Conservation (phyloP, 257 asterid genomes). For the Jasminum sambac region DNA sequence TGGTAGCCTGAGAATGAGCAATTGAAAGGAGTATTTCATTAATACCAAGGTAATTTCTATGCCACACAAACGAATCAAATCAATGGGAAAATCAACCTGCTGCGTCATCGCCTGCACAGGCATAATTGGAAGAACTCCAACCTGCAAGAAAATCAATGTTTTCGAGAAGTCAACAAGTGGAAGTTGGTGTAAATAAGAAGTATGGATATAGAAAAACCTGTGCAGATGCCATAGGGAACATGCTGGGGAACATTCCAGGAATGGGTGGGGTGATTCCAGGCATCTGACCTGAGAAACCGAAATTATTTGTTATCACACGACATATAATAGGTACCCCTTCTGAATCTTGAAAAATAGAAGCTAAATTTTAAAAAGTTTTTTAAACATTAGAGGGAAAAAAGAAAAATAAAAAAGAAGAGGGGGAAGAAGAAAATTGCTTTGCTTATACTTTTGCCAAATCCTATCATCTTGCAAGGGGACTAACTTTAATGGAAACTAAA, state of each 20-base stretch:
- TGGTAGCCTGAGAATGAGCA: slow-evolving; percentile 70
- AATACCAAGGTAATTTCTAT: background rate
- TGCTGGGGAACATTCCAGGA: slow-evolving; percentile 81
- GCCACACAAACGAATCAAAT: slow-evolving; percentile 13
- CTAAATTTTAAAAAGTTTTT: background rate
- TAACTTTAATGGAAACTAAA: slow-evolving; percentile 23
- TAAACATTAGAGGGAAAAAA: too few species aligned
- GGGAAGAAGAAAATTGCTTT: background rate
- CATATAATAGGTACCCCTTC: slow-evolving; percentile 22
- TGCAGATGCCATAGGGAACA: slow-evolving; percentile 71
- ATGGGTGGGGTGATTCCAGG: slow-evolving; percentile 62
- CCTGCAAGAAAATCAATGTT: slow-evolving; percentile 42
- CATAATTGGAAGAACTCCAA: slow-evolving; percentile 72
- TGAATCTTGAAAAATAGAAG: slow-evolving; percentile 21
- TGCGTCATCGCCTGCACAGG: slow-evolving; percentile 98
- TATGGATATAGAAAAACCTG: slow-evolving; percentile 48
- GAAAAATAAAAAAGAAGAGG: too few species aligned
- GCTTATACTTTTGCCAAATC: slow-evolving; percentile 17
- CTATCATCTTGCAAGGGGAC: slow-evolving; percentile 21
- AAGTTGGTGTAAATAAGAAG: slow-evolving; percentile 2
- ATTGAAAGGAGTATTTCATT: slow-evolving; percentile 9
- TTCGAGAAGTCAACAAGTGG: slow-evolving; percentile 22
- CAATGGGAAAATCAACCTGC: slow-evolving; percentile 56
- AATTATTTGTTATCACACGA: slow-evolving; percentile 31
- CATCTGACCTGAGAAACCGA: slow-evolving; percentile 70